Percentiles rank a stretch among this genome's conserved stretches.
Conservation (phyloP, 371 early-diverging fungal genomes). For the Chytridium lagenaria region DNA sequence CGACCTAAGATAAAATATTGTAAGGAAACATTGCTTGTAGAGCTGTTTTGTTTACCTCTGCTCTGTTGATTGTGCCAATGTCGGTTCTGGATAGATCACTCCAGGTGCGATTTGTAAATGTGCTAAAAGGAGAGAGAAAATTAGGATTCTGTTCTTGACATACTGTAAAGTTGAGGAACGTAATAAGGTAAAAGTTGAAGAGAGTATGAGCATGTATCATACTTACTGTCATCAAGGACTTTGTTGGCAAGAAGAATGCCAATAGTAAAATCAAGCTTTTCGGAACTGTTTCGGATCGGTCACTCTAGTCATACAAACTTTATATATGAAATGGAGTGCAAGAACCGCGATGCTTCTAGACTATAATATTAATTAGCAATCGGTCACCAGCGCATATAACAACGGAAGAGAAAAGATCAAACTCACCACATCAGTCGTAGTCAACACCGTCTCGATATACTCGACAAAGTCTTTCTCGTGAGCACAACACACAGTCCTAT, state of each 20-base stretch:
- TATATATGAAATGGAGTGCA: slow-evolving; percentile 24
- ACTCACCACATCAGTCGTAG: slow-evolving; percentile 33
- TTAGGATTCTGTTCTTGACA: neutral
- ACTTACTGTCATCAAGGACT: slow-evolving; percentile 34
- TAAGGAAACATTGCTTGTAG: too few species aligned
- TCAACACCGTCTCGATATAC: slow-evolving; percentile 32
- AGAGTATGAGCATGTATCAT: too few species aligned
- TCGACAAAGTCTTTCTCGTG: slow-evolving; percentile 4
- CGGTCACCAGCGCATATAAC: neutral
- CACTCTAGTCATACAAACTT: slow-evolving; percentile 8
- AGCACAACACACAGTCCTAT: neutral
- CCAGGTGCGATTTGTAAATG: slow-evolving; percentile 38
- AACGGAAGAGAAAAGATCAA: neutral
- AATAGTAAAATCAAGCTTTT: slow-evolving; percentile 27
- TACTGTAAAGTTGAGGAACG: neutral
- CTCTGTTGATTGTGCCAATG: slow-evolving; percentile 21
- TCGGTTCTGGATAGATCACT: slow-evolving; percentile 30
- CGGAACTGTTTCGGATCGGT: neutral
- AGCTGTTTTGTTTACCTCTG: slow-evolving; percentile 31
- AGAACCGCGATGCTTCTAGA: slow-evolving; percentile 23
- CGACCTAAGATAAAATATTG: neutral
- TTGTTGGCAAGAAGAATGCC: slow-evolving; percentile 35
- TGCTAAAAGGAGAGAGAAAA: slow-evolving; percentile 23
- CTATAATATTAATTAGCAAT: slow-evolving; percentile 10
- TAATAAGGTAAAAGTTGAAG: slow-evolving; percentile 2